Base-by-base conservation (phyloP, 2,329 filamentous ascomycete species). In the Colletotrichum camelliae region DNA sequence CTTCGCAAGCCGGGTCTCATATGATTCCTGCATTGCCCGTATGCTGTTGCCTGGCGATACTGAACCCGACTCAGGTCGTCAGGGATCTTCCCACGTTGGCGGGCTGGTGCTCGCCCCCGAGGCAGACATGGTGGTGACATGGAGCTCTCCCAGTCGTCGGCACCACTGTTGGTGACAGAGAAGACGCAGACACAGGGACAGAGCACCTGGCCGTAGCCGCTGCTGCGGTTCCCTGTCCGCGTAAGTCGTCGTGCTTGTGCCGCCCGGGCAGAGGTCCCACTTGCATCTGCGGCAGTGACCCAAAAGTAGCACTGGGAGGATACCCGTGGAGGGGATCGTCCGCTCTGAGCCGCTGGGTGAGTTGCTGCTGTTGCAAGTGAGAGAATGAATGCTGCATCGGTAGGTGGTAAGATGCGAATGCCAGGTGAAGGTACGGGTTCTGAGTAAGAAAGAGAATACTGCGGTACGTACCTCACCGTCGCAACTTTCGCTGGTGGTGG, bases 221-320 rank as follows among this genome's bases (percentile, higher is more conserved):
- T 52, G 73, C 69, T 62, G 62, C 73, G 69, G 62, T 64, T 67
- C 62, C 73, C 69, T 75, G 69, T 75, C 64, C 27, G 64, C 57
- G 69, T 72, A 67, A 62, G n/a, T 72, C 27, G 33, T 35, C 9
- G n/a, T 75, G 55, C 39, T 64, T 55, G 37, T 72, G 73, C 62
- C 37, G 68, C 55, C 61, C 39, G 39, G 24, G 24, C 69, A 18
- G 69, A 60, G 37, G 39, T 62, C n/a, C 72, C 52, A 52, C 37
- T 9, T 35, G 31, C 27, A 18, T 16, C 16, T 62, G 62, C 62
- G 27, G 39, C 39, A 66, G 31, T 66, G 37, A 66, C 62, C 62
- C 21, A 66, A 31, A 21, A 52, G 62, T 66, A 66, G 62, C 37
- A 66, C 9, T 52, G 62, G 0, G 39, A 66, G 16, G 27, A 29